Evolutionary conservation across 768 basidiomycete genomes (phyloP).

Genomic region (Flagelloscypha sp.): DNA sequence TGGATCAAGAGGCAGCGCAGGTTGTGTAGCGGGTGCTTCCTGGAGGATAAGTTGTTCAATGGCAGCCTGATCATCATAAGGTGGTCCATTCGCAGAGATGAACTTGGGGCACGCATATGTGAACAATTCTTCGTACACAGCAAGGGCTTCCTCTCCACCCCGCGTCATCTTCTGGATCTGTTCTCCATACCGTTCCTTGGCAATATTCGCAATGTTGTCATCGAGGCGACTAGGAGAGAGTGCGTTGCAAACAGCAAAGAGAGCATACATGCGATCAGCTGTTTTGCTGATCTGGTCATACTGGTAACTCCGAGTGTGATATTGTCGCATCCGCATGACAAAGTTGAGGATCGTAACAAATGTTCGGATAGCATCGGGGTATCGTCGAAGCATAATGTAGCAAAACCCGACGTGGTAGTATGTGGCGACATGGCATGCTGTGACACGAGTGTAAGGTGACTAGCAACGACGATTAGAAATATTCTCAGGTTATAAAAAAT

Average conservation of each 20-base stretch:
- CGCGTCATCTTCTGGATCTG: conserved; percentile 80
- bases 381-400: conserved; percentile 90
- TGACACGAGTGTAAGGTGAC: conserved; percentile 88
- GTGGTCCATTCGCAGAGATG: conserved; percentile 89
- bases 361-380: conserved; percentile 90
- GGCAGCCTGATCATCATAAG: conserved; percentile 72
- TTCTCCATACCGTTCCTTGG: conserved; percentile 91
- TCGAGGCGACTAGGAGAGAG: conserved; percentile 89
- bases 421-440: conserved; percentile 92
- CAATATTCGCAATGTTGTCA: conserved; percentile 88
- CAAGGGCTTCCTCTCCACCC: conserved; percentile 67
- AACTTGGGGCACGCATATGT: conserved; percentile 94
- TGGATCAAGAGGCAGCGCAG: conserved; percentile 44
- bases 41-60: conserved; percentile 42
- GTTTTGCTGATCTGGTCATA: conserved; percentile 98
- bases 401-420: conserved; percentile 97
- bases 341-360: conserved; percentile 92
- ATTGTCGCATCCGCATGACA: conserved; percentile 92
- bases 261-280: conserved; percentile 94
- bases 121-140: conserved; percentile 89
- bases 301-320: conserved; percentile 93
- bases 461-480: conserved; percentile 19
- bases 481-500: not conserved
- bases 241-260: conserved; percentile 90
- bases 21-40: conserved; percentile 29